Base-by-base conservation (phyloP, 495 filamentous ascomycete species). In the Xylaria grammica region DNA sequence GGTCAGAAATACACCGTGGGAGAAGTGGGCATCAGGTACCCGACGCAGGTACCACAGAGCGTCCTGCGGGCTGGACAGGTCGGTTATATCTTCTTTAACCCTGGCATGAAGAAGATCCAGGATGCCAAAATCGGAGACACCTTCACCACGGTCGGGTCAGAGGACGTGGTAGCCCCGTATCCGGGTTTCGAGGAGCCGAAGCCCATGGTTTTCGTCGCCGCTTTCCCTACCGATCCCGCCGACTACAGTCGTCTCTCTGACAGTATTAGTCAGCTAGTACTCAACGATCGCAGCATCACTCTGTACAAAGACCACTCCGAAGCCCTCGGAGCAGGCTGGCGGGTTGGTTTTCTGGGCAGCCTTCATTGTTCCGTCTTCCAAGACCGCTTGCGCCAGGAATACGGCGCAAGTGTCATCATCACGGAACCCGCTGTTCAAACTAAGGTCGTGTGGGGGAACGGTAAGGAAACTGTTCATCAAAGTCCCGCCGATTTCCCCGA, bases 291-390 rank as follows among this genome's bases (percentile, higher is more conserved):
- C 57, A 96, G 92, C 75, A 91, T 99, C 53, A 96, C 93, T 13
- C 79, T 98, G 34, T 89, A 93, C 64, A 98, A 97, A 75, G 95
- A 97, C 69, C 90, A 89, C 30, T 97, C 93, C 0, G 92, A 98
- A 63, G 95, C 95, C 1, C 80, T 99, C 0, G 95, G 95, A 5
- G 92, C 94, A 20, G 95, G 95, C 1, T 99, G 95, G 89, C 86
- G 95, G 40, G 78, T 99, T 38, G 95, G 95, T 0, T 99, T 99
- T 71, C 75, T 98, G n/a, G 95, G 95, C 1, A 97, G 93, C 13
- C 83, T 99, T 36, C 95, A 99, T 74, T 97, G 95, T 76, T 97
- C 94, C 32, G 95, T 99, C 4, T 99, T 99, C 69, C 94, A 99
- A 77, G 95, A 99, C 76, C 89, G 95, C n/a, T 79, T 99, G 32